Base-by-base conservation (phyloP, 768 basidiomycete genomes). In the Kwoniella bestiolae region DNA sequence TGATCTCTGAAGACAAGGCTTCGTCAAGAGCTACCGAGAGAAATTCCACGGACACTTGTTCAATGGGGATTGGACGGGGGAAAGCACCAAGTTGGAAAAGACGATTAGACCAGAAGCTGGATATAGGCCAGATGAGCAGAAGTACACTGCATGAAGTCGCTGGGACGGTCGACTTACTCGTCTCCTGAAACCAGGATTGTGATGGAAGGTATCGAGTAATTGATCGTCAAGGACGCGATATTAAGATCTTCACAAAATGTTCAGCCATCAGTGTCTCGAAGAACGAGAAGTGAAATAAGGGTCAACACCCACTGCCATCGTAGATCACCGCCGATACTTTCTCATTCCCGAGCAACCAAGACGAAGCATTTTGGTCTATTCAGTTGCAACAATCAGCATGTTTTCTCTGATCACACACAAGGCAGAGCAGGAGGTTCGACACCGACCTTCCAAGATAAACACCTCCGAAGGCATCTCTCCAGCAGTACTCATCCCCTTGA, bases 401-500 rank as follows among this genome's bases (percentile, higher is more conserved):
- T n/a, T n/a, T n/a, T n/a, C n/a, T n/a, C n/a, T 56, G 21, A 41
- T 49, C 3, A 34, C 14, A 28, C 34, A 5, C 35, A 32, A 44
- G 31, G 16, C 21, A 41, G n/a, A 16, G 25, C 6, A 12, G 21
- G 18, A 3, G 11, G 29, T 11, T 18, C n/a, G 11, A 32, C 45
- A 5, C 64, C 45, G 32, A 72, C 71, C 60, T 23, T 52, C 67
- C 18, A 88, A 83, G 51, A 88, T 85, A 77, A 86, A 86, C 29
- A 87, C 80, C 65, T 87, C 82, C 12, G 81, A 51, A 16, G 85
- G 85, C 32, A 86, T 82, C 46, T 79, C 60, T 6, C 79, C 76
- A 18, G 84, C 84, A 2, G 86, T 86, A 0, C 87, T 77, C 7
- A 85, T 85, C n/a, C 86, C 87, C 87, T 87, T 88, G n/a, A 87